Percentiles rank a stretch among this genome's conserved stretches.
These are phyloP conservation scores for Trichoderma semiorbis DNA, from an alignment of 2,329 filamentous ascomycete genomes.

Conservation along the genomic window DNA sequence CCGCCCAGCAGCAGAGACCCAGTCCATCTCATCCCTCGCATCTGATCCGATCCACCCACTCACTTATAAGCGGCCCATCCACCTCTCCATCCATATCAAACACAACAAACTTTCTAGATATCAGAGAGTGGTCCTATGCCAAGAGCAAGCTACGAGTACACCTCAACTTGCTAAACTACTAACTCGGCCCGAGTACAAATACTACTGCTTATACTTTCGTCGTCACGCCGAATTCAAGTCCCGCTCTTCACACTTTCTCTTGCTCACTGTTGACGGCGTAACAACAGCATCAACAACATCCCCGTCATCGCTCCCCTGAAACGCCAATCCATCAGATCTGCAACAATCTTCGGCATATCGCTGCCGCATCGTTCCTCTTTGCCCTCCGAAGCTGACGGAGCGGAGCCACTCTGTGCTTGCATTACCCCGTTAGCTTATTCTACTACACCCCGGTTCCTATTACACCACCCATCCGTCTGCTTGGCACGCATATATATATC, in stretches of 20 bases:
- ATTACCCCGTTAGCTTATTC: constrained; percentile 6
- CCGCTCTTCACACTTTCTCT: not conserved
- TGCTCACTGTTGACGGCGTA: not conserved
- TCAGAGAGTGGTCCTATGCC: not conserved
- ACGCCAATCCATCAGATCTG: not conserved
- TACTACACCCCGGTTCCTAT: not conserved
- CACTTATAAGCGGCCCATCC: constrained; percentile 3
- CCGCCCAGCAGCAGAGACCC: not conserved
- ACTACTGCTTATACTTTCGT: not conserved
- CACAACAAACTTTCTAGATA: not conserved
- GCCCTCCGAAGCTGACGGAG: not conserved
- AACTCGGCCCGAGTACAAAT: not conserved
- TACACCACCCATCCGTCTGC: not conserved
- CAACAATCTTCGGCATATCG: not conserved
- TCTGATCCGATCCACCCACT: constrained; percentile 2
- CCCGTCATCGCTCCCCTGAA: not conserved
- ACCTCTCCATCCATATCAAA: not conserved
- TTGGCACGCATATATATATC: not conserved
- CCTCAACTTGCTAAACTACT: not conserved
- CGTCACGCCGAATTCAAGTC: not conserved
- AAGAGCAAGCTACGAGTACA: not conserved
- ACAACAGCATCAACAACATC: not conserved
- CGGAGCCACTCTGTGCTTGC: not conserved
- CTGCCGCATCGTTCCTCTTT: not conserved
- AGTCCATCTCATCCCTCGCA: constrained; percentile 3